Base-by-base conservation (phyloP, 2,329 filamentous ascomycete genomes). In the Diplodia sapinea region DNA sequence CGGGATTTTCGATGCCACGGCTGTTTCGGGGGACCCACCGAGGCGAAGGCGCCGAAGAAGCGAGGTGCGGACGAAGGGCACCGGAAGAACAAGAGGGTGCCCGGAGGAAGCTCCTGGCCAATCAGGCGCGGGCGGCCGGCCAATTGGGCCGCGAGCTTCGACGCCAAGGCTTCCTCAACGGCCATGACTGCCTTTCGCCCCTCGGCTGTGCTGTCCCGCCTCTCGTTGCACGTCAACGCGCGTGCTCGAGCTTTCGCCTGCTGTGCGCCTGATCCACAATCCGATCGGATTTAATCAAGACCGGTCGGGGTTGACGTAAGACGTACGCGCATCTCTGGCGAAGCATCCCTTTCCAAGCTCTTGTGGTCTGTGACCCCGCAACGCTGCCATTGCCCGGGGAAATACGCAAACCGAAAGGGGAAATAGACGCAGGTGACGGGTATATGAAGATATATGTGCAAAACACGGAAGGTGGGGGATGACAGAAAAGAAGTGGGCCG, bases 41-140 rank as follows among this genome's bases (percentile, higher is more conserved):
- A 63, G n/a, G 40, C 29, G 47, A 40, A 61, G 40, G 47, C 29
- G 29, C 59, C 43, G 31, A 63, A 26, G 57, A 62, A 62, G 57
- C 57, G 57, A 62, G 52, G 11, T 17, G 17, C 57, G 43, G 15
- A 20, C 38, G 31, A 40, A 61, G 38, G 31, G 38, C 23, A 31
- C 40, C 7, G 40, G 13, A n/a, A 17, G 40, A 50, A 50, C 9
- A 43, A 20, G 17, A 36, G 40, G 2, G 15, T 15, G 23, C 12
- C 26, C 59, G 59, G 59, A 63, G 59, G 11, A 51, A 63, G 43
- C 59, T 63, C 59, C 59, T 12, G 31, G 29, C 59, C 59, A 63
- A 63, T 63, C 43, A 38, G 29, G 15, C 6, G 15, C 47, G 59
- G n/a, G 59, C n/a, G 26, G 31, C 23, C 47, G 59, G 59, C 23